These are phyloP conservation scores for Tulasnella sp. DNA, from an alignment of 768 basidiomycete species.

Conservation along the genomic window DNA sequence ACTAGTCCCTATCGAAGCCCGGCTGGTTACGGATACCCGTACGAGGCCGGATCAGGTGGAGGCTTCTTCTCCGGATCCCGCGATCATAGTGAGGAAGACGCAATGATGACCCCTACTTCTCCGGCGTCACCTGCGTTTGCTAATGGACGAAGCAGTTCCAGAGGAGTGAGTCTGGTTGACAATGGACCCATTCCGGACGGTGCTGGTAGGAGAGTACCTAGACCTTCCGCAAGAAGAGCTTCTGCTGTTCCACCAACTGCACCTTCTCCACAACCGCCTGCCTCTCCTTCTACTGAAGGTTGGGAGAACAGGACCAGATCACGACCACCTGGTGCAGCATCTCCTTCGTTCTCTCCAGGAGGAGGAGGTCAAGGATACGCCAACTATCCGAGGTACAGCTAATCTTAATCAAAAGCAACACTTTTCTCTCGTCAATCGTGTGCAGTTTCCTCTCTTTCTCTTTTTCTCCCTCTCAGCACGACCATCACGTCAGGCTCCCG, in stretches of 20 bases:
- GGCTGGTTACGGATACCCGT: not conserved
- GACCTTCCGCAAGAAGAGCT: constrained; percentile 44
- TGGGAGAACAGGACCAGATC: constrained; percentile 32
- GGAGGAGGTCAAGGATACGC: too few relatives aligned
- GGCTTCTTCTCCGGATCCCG: not conserved
- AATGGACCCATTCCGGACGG: constrained; percentile 69
- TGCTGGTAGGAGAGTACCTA: constrained; percentile 62
- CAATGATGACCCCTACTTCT: constrained; percentile 11
- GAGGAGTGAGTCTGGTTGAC: constrained; percentile 71
- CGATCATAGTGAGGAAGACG: not conserved
- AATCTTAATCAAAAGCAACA: too few relatives aligned
- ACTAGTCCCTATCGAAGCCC: not conserved
- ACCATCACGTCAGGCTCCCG: too few relatives aligned
- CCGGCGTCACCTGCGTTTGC: constrained; percentile 14
- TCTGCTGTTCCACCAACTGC: constrained; percentile 36
- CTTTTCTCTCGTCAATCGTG: too few relatives aligned
- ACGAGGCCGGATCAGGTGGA: not conserved
- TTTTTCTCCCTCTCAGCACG: too few relatives aligned
- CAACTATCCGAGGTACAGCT: constrained; percentile 14
- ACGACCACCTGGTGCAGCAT: constrained; percentile 67
- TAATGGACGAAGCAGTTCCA: constrained; percentile 24
- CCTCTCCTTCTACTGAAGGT: constrained; percentile 41
- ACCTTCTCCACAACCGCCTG: constrained; percentile 35
- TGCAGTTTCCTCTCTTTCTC: too few relatives aligned
- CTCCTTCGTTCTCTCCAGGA: constrained; percentile 34